These are phyloP conservation scores for Elaeagnus macrophylla DNA, from an alignment of 306 rosid genomes.

Conservation along the genomic window DNA sequence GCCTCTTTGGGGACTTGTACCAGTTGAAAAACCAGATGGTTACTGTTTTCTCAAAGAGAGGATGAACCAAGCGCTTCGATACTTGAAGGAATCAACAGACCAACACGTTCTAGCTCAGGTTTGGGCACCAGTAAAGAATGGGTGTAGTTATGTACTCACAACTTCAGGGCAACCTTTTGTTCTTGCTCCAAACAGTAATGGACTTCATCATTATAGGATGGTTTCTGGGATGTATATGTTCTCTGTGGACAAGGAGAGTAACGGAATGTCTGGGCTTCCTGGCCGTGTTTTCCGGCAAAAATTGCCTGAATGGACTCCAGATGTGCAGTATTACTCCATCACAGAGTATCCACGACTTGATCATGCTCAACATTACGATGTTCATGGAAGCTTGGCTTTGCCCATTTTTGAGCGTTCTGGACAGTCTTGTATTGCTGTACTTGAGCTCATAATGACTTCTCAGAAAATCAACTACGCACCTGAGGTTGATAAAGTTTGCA, in stretches of 20 bases:
- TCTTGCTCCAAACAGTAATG: constrained; percentile 53
- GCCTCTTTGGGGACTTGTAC: constrained; percentile 27
- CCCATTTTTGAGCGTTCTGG: constrained; percentile 73
- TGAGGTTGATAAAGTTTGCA: constrained; percentile 78
- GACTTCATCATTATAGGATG: constrained; percentile 71
- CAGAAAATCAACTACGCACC: constrained; percentile 72
- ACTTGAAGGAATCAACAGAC: constrained; percentile 58
- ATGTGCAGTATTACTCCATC: constrained; percentile 76
- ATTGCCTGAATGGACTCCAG: constrained; percentile 85
- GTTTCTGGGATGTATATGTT: constrained; percentile 52
- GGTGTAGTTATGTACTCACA: constrained; percentile 47
- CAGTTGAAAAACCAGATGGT: constrained; percentile 38
- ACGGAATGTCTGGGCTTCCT: constrained; percentile 60
- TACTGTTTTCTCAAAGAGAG: constrained; percentile 58
- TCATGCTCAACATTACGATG: constrained; percentile 70
- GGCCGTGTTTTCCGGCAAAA: constrained; percentile 79
- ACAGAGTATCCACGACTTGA: constrained; percentile 65
- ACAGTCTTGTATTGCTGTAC: constrained; percentile 68
- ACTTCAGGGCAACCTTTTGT: constrained; percentile 89
- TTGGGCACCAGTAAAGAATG: constrained; percentile 77
- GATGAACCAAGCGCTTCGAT: constrained; percentile 75
- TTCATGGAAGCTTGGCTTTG: constrained; percentile 74
- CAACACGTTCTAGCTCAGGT: constrained; percentile 74
- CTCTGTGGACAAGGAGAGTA: constrained; percentile 52
- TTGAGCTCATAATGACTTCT: constrained; percentile 81